Base-by-base conservation (phyloP, 2,329 filamentous ascomycete species). In the Teratosphaeria pseudoeucalypti region DNA sequence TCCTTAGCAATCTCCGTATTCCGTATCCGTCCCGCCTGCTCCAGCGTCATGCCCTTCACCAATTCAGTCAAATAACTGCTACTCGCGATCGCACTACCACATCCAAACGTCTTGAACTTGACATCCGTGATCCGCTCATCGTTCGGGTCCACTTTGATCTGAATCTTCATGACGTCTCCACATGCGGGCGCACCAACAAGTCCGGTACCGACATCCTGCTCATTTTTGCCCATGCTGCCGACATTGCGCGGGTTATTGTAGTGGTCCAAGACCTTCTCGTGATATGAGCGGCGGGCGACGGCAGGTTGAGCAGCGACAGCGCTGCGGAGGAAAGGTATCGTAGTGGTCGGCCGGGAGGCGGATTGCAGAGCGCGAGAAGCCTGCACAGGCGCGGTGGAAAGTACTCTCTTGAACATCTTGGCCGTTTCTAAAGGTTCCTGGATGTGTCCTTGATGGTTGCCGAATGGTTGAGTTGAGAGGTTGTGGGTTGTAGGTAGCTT, bases 1-100 rank as follows among this genome's bases (percentile, higher is more conserved):
- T 99, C 95, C 81, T 95, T 95, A 43, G 94, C 94, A 72, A 99
- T 99, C 77, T 99, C 92, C 3, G 92, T 96, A 78, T 99, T 99
- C 79, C 90, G 88, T 69, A 99, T 89, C 78, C 88, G 87, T 58
- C 86, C 86, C 37, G 95, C 94, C 74, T 99, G 90, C 69, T 99
- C 94, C 66, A 99, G 77, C 14, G 88, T 95, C 92, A 97, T 99
- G 62, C 94, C 94, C 64, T 90, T 85, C 64, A 99, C 92, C 61
- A 99, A 80, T 77, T 96, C 91, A 9, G 94, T 99, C 69, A 99
- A 78, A 74, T 99, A 99, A 72, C 88, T 94, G 61, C 89, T 95
- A 64, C 88, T 92, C 52, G 94, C 94, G 76, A 99, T 99, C 65
- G 94, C 94, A 34, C 87, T 91, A 58, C 92, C 92, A 74, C 92